These are phyloP conservation scores for Colletotrichum agaves DNA, from an alignment of 2,329 filamentous ascomycete species.

Conservation along the genomic window DNA sequence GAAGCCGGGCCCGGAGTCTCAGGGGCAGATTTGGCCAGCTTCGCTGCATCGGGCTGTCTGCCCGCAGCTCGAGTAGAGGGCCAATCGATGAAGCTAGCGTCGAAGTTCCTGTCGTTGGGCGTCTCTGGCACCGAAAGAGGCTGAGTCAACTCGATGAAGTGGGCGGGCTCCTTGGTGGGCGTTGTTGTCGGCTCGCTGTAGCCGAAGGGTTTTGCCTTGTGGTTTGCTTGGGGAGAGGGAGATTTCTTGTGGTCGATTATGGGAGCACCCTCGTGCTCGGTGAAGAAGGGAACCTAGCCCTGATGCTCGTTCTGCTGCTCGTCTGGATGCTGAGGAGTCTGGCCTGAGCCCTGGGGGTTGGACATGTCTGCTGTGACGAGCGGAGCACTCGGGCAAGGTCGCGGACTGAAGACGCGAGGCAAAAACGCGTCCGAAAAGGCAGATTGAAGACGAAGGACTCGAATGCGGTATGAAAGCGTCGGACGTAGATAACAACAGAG, in stretches of 20 bases:
- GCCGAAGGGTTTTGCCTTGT: not conserved
- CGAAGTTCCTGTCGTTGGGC: not conserved
- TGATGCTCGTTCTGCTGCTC: not conserved
- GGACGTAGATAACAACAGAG: too few relatives aligned
- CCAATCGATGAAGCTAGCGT: not conserved
- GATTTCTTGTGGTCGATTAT: slow-evolving; percentile 3
- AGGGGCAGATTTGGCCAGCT: not conserved
- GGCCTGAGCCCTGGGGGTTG: not conserved
- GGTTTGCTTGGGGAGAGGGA: not conserved
- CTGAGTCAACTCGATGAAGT: not conserved
- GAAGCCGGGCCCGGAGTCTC: not conserved
- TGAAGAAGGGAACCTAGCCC: slow-evolving; percentile 30
- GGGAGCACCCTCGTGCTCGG: slow-evolving; percentile 24
- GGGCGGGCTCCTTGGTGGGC: too few relatives aligned
- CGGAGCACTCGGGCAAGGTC: not conserved
- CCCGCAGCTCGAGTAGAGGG: not conserved
- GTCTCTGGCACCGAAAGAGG: not conserved
- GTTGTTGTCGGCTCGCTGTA: not conserved
- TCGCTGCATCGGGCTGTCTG: not conserved
- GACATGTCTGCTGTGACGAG: not conserved
- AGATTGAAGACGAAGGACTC: too few relatives aligned
- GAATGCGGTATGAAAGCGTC: too few relatives aligned
- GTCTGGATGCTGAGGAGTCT: not conserved
- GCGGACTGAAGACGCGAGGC: not conserved
- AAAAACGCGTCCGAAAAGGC: not conserved